phyloP scores from a whole-genome alignment of 805 yeast species.

The Nakazawaea molendinolei region DNA sequence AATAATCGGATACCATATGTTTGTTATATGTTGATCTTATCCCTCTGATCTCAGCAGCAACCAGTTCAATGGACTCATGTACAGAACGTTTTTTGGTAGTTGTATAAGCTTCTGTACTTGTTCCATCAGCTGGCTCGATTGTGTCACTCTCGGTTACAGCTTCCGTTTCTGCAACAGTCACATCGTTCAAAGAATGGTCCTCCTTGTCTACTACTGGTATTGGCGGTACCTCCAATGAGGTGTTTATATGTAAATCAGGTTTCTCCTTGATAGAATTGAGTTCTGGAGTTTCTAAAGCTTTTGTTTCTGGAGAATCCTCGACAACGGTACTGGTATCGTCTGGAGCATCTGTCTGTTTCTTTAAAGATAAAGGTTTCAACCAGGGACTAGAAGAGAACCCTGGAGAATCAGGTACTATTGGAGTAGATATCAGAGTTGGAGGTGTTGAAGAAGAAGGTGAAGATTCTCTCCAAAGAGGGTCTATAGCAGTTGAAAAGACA shows the following conservation, averaged over 20 bases:
- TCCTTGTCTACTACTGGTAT: no score
- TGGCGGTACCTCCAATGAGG: no score
- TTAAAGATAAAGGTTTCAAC: conserved; percentile 14
- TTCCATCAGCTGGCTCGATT: background rate
- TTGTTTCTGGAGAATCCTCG: background rate
- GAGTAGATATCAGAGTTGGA: background rate
- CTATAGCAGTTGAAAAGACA: conserved; percentile 21
- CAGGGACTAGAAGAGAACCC: conserved; percentile 9
- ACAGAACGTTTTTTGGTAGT: no score
- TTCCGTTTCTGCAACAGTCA: no score
- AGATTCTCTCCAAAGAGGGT: conserved; percentile 2
- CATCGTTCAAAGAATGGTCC: no score
- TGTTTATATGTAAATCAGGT: no score
- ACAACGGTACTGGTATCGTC: background rate
- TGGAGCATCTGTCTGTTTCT: conserved; percentile 1
- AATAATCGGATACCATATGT: background rate
- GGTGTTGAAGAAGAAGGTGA: conserved; percentile 1
- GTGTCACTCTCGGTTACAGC: background rate
- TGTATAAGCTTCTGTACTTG: no score
- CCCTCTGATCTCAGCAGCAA: conserved; percentile 1
- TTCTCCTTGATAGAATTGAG: no score
- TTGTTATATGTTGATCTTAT: conserved; percentile 2
- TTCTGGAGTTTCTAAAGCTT: no score
- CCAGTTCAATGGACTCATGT: conserved; percentile 1
- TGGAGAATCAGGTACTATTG: conserved; percentile 4